Conservation (phyloP, 177 flowering plant species). For the Vitis hybrid region DNA sequence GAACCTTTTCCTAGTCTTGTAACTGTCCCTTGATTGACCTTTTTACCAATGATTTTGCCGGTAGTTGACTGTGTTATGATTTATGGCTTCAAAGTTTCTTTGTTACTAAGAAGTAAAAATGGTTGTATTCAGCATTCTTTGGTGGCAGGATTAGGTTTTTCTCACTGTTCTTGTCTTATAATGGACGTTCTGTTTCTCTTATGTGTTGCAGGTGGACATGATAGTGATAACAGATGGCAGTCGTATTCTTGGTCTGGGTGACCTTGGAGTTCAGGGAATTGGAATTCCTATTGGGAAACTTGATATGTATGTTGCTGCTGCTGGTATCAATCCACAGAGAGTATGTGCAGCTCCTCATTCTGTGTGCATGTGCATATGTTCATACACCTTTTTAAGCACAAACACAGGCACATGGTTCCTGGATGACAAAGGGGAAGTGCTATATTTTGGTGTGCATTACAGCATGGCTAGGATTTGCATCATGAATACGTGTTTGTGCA, state of each 20-base stretch:
- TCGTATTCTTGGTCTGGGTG: slow-evolving; percentile 98
- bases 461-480: too few species aligned
- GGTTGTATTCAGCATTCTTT: not conserved
- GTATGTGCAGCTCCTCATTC: slow-evolving; percentile 41
- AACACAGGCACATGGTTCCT: not conserved
- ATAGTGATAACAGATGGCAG: slow-evolving; percentile 98
- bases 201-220: slow-evolving; percentile 84
- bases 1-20: too few species aligned
- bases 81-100: not conserved
- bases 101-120: not conserved
- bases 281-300: slow-evolving; percentile 98
- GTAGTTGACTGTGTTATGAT: not conserved
- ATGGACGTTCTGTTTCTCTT: slow-evolving; percentile 2
- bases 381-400: not conserved
- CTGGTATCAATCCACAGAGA: slow-evolving; percentile 93
- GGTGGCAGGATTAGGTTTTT: not conserved
- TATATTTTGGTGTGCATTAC: too few species aligned
- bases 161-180: not conserved
- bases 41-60: too few species aligned
- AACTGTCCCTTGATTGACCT: too few species aligned
- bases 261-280: slow-evolving; percentile 99
- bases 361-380: not conserved
- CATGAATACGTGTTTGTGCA: too few species aligned
- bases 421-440: too few species aligned
- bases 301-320: slow-evolving; percentile 99